Evolutionary conservation across 2,329 filamentous ascomycete genomes (phyloP).

Genomic region (Mycosphaerella sp.): DNA sequence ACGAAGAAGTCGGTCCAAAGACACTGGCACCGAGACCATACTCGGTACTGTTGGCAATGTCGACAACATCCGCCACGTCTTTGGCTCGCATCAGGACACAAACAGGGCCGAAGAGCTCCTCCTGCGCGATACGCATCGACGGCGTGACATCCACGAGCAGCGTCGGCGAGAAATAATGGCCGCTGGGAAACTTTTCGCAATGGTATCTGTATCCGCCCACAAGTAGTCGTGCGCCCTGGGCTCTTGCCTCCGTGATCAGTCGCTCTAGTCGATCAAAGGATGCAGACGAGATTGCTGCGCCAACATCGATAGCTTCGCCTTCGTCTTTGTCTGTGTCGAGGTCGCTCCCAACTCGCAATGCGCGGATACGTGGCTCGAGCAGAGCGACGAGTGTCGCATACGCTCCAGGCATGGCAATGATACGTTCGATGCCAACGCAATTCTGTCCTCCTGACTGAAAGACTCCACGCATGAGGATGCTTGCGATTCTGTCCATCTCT

Average conservation of each 20-base stretch:
- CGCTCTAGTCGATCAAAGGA: slow-evolving; percentile 69
- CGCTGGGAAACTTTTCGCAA: slow-evolving; percentile 68
- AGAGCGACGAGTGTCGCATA: slow-evolving; percentile 67
- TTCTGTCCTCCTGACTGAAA: slow-evolving; percentile 97
- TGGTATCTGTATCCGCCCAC: slow-evolving; percentile 66
- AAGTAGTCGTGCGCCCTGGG: slow-evolving; percentile 71
- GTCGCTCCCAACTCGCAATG: slow-evolving; percentile 68
- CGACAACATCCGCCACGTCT: slow-evolving; percentile 60
- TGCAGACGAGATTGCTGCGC: slow-evolving; percentile 78
- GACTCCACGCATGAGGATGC: slow-evolving; percentile 81
- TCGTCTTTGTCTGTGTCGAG: slow-evolving; percentile 45
- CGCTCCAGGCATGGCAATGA: slow-evolving; percentile 70
- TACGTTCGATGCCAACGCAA: slow-evolving; percentile 92
- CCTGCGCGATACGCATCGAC: slow-evolving; percentile 78
- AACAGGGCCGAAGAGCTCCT: slow-evolving; percentile 89
- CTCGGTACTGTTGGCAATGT: slow-evolving; percentile 71
- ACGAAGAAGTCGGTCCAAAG: slow-evolving; percentile 55
- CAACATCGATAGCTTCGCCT: slow-evolving; percentile 61
- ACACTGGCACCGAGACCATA: slow-evolving; percentile 88
- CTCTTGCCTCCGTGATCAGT: slow-evolving; percentile 71
- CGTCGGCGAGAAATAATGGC: slow-evolving; percentile 90
- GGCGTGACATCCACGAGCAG: slow-evolving; percentile 83
- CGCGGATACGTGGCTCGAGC: slow-evolving; percentile 66
- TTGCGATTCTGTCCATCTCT: slow-evolving; percentile 64
- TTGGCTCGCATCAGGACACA: slow-evolving; percentile 75